These are phyloP conservation scores for Fraxinus baroniana DNA, from an alignment of 305 asterid genomes.

Conservation along the genomic window DNA sequence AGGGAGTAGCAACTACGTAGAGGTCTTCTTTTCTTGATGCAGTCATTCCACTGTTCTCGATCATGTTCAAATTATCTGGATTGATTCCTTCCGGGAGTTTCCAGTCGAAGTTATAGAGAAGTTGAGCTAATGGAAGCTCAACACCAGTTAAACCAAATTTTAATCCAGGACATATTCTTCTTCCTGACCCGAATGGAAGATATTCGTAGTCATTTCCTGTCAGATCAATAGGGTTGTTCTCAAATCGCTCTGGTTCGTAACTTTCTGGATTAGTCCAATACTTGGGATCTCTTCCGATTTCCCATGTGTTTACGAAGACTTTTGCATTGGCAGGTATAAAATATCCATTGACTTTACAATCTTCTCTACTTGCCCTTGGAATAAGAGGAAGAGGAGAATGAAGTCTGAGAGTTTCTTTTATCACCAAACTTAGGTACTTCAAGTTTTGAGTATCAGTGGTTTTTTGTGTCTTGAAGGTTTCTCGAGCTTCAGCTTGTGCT, in stretches of 20 bases:
- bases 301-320: conserved; percentile 40
- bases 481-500: conserved; percentile 39
- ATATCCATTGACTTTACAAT: conserved; percentile 27
- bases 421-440: conserved; percentile 31
- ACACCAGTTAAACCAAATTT: conserved; percentile 18
- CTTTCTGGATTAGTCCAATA: conserved; percentile 29
- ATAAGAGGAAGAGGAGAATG: conserved; percentile 41
- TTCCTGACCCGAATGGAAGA: conserved; percentile 38
- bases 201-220: conserved; percentile 24
- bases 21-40: conserved; percentile 12
- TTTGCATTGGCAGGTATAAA: conserved; percentile 27
- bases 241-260: conserved; percentile 40
- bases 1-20: conserved; percentile 18
- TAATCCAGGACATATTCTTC: conserved; percentile 46
- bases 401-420: conserved; percentile 37
- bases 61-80: conserved; percentile 16
- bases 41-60: conserved; percentile 1
- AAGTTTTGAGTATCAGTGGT: conserved; percentile 23
- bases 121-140: conserved; percentile 17
- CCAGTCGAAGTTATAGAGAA: conserved; percentile 28
- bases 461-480: conserved; percentile 15
- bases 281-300: conserved; percentile 25
- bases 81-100: conserved; percentile 18
- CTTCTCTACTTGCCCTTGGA: conserved; percentile 33
- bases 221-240: conserved; percentile 20